phyloP scores from a whole-genome alignment of 129 eudicot species.

The Solidago caesia region DNA sequence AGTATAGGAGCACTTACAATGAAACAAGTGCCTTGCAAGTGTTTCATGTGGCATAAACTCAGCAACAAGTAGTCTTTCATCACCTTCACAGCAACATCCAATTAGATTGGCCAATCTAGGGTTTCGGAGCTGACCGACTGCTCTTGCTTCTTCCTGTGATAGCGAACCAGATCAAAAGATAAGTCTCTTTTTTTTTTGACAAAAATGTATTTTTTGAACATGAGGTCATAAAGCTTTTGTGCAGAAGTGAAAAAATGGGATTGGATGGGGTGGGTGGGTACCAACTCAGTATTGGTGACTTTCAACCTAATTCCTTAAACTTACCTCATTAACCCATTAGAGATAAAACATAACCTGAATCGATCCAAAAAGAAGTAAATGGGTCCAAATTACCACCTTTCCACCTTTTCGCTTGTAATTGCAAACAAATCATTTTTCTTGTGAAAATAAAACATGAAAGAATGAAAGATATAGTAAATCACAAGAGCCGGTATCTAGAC shows the following conservation, averaged over 20 bases:
- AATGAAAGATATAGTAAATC: too few relatives aligned
- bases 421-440: too few relatives aligned
- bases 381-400: too few relatives aligned
- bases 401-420: too few relatives aligned
- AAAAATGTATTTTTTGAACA: conserved; percentile 1
- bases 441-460: too few relatives aligned
- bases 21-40: conserved; percentile 84
- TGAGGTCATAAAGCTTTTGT: neutral
- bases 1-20: conserved; percentile 53
- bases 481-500: too few relatives aligned
- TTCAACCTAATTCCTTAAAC: too few relatives aligned
- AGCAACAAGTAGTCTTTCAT: conserved; percentile 78
- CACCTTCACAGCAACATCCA: conserved; percentile 91
- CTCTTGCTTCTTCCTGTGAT: conserved; percentile 83
- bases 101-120: conserved; percentile 75
- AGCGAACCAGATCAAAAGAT: conserved; percentile 15
- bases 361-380: too few relatives aligned
- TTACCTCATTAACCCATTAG: too few relatives aligned
- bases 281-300: too few relatives aligned
- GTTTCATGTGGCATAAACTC: conserved; percentile 93
- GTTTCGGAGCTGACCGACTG: conserved; percentile 85
- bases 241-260: neutral
- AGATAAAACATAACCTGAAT: too few relatives aligned
- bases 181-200: neutral
- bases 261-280: too few relatives aligned